phyloP scores from a whole-genome alignment of 805 yeast species.

The Zygoascus biomembranicola region DNA sequence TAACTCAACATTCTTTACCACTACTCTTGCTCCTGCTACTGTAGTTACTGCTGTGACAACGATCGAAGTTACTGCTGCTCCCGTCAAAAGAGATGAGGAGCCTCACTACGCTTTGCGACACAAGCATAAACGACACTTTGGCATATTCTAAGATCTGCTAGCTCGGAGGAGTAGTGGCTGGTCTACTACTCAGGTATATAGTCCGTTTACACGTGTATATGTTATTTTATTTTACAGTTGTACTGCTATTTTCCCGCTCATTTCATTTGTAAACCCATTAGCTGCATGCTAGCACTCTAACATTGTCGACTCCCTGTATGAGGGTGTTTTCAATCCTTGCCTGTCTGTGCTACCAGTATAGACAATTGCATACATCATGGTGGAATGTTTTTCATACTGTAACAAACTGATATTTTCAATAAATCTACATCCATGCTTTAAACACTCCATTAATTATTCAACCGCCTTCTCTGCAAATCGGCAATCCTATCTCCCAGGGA shows the following conservation, averaged over 20 bases:
- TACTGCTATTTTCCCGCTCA: too few relatives aligned
- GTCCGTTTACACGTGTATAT: too few relatives aligned
- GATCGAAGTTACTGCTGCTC: neutral
- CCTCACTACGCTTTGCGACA: neutral
- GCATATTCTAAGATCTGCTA: neutral
- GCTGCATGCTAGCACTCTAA: too few relatives aligned
- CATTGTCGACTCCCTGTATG: too few relatives aligned
- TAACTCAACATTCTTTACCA: neutral
- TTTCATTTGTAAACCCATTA: too few relatives aligned
- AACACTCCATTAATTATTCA: neutral
- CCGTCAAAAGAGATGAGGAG: neutral
- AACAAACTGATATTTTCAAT: neutral
- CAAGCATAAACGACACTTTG: neutral
- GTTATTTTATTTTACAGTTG: too few relatives aligned
- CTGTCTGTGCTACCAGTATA: too few relatives aligned
- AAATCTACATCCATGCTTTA: neutral
- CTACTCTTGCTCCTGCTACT: neutral
- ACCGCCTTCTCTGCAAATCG: conserved; percentile 43
- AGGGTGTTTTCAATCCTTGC: too few relatives aligned
- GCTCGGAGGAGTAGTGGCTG: neutral
- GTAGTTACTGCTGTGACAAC: neutral
- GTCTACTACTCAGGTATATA: neutral
- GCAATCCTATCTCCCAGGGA: conserved; percentile 93
- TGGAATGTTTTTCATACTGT: too few relatives aligned
- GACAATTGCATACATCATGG: too few relatives aligned